Conservation (phyloP, 352 stramenopile species). For the Thraustotheca clavata region DNA sequence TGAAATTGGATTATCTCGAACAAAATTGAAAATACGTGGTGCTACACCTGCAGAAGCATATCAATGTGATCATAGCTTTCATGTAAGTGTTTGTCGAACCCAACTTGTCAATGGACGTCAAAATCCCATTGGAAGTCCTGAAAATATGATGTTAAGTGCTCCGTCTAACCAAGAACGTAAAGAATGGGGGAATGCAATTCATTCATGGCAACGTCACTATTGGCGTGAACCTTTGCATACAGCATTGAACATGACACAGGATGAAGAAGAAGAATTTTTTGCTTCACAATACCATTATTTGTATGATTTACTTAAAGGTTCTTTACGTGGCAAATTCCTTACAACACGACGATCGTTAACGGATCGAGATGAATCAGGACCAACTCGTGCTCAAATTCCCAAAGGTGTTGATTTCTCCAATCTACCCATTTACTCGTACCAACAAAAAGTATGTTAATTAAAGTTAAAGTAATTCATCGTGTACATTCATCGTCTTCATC, state of each 20-base stretch:
- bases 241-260: slow-evolving; percentile 32
- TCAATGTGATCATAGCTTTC: slow-evolving; percentile 68
- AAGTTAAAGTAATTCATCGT: no score
- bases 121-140: slow-evolving; percentile 47
- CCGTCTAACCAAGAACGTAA: slow-evolving; percentile 71
- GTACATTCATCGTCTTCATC: no score
- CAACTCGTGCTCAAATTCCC: background rate
- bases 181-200: slow-evolving; percentile 79
- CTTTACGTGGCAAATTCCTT: slow-evolving; percentile 7
- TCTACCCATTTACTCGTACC: slow-evolving; percentile 6
- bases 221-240: slow-evolving; percentile 71
- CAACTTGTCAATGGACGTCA: slow-evolving; percentile 64
- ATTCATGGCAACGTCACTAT: slow-evolving; percentile 81
- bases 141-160: slow-evolving; percentile 50
- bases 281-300: slow-evolving; percentile 51
- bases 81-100: slow-evolving; percentile 53
- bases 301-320: slow-evolving; percentile 8
- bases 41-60: slow-evolving; percentile 60
- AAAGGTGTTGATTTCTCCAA: background rate
- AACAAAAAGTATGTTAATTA: slow-evolving; percentile 12
- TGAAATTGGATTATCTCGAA: slow-evolving; percentile 57
- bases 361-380: background rate
- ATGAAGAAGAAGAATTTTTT: slow-evolving; percentile 70
- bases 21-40: slow-evolving; percentile 68
- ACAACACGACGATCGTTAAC: background rate